Evolutionary conservation across 1,284 basidiomycete genomes (phyloP), one percentile per base, ranked within the genome.

Genomic region (Malassezia nana): DNA sequence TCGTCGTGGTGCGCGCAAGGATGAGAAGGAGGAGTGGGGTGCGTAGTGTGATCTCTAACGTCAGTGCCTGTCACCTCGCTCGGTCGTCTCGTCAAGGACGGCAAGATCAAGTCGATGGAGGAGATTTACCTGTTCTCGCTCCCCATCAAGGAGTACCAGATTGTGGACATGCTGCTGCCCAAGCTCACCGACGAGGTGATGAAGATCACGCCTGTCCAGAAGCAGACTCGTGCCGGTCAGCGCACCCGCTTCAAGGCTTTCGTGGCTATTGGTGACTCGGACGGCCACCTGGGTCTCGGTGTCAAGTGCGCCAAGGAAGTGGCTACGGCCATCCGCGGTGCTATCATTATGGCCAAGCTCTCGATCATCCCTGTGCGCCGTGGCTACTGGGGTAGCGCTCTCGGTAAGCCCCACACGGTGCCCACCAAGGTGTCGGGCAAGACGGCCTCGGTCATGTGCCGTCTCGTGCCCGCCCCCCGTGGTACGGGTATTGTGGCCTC

Each of bases 291-390:
- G 73, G 94, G 92, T 76, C 84, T 99, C 74, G 94, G 92, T 79
- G 91, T 98, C 78, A 99, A 99, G 82, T 96, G 92, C 78, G 91
- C 92, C 72, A 98, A 99, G 82, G 92, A 98, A 82, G 94, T 98
- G 71, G 92, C 94, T 38, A 95, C 91, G 58, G 92, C 94, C 69
- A 96, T 98, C 78, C 90, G 94, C 70, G 92, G 92, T 63, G 92
- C 92, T 61, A 96, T 98, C 78, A 86, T 92, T 78, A 85, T 95
- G 60, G 89, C 90, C 70, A 92, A 99, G 78, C 81, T 96, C 66
- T 87, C 88, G 55, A 84, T 92, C 75, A 84, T 92, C 75, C 89
- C 94, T 70, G 91, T 99, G 64, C 87, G 94, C 74, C 82, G 94
- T 79, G 92, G 92, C 69, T 98, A 96, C 83, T 99, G 94, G 94